Evolutionary conservation across 495 filamentous ascomycete genomes (phyloP).

Genomic region (Trichoderma orchidacearum): DNA sequence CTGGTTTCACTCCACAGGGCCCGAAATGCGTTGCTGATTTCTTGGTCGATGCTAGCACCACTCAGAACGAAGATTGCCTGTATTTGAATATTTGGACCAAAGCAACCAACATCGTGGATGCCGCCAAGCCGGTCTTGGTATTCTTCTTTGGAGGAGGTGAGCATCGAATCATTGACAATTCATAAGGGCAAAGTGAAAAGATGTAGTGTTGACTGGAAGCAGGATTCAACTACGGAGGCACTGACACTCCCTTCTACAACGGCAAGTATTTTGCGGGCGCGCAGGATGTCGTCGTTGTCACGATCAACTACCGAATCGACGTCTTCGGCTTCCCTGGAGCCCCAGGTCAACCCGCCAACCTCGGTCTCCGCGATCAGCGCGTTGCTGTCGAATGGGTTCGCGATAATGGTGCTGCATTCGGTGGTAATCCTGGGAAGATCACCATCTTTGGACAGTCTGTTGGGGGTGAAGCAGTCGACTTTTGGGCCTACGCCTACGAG

Average conservation of each 20-base stretch:
- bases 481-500: constrained; percentile 30
- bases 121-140: constrained; percentile 7
- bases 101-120: background rate
- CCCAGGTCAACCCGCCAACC: constrained; percentile 16
- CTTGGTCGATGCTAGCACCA: constrained; percentile 11
- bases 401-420: constrained; percentile 42
- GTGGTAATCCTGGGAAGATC: constrained; percentile 38
- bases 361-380: constrained; percentile 43
- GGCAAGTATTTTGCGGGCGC: background rate
- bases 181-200: background rate
- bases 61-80: constrained; percentile 9
- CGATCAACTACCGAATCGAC: constrained; percentile 51
- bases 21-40: constrained; percentile 12
- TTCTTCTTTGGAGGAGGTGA: constrained; percentile 5
- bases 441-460: constrained; percentile 39
- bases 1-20: constrained; percentile 10
- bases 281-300: constrained; percentile 40
- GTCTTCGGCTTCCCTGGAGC: constrained; percentile 42
- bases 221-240: background rate
- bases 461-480: constrained; percentile 33
- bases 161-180: background rate
- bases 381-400: constrained; percentile 37
- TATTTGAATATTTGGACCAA: constrained; percentile 7
- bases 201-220: background rate
- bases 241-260: constrained; percentile 2